Base-by-base conservation (phyloP, 2,329 filamentous ascomycete genomes). In the Macrophomina phaseolina region DNA sequence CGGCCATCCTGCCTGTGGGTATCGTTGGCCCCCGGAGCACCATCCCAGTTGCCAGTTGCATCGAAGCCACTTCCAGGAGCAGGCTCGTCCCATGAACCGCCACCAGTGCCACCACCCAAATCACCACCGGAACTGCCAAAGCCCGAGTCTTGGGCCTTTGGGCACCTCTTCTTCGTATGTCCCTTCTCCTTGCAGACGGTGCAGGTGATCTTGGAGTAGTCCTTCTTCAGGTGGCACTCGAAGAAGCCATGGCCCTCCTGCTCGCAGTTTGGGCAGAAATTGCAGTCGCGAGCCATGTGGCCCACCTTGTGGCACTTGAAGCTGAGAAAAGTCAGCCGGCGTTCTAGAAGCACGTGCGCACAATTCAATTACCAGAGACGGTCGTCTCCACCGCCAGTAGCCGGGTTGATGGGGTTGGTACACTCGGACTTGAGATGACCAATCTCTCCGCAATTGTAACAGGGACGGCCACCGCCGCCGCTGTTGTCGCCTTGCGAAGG, bases 201-300 rank as follows among this genome's bases (percentile, higher is more conserved):
- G 77, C 88, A 90, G 75, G 87, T 84, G 67, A 89, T 81, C 7
- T 85, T 82, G n/a, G 81, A 78, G 83, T 83, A 84, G 71, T 87
- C 84, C 48, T 79, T 81, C 32, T 38, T 38, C 40, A n/a, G n/a
- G 2, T 84, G 80, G 70, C 88, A 88, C 4, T 87, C 84, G 18
- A 80, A 81, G 69, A 81, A 76, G 51, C 82, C 80, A 69, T 91
- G 89, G 5, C 88, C 89, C 63, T 88, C 85, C 48, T 85, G 76
- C 23, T 87, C 88, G 70, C 89, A 91, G 78, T 91, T 91, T 72
- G 83, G 79, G 76, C 84, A 86, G 70, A 75, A 71, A 16, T 75
- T 55, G 55, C 76, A 78, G 0, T 73, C 70, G 2, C 68, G 69
- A 14, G 71, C 72, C 38, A 73, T 70, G 51, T 78, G 76, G 4